A percentile compares a stretch with the other conserved stretches of the same genome.
These are phyloP conservation scores for Colletotrichum sp. DNA, from an alignment of 2,329 filamentous ascomycete genomes.

Conservation along the genomic window DNA sequence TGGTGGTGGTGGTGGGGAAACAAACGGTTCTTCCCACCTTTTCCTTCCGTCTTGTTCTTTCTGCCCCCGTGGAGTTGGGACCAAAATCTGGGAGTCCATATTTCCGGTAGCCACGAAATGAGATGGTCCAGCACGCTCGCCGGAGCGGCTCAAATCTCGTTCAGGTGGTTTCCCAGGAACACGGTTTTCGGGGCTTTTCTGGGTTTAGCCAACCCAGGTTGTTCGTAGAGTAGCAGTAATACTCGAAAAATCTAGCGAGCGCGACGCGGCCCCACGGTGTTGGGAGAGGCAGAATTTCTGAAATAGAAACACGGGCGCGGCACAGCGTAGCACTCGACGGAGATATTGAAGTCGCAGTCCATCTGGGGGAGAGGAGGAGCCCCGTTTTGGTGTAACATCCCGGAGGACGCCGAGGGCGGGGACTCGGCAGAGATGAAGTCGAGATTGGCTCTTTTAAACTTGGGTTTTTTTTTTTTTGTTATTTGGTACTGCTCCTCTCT, in stretches of 20 bases:
- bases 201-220: background rate
- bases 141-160: background rate
- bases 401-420: background rate
- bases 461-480: background rate
- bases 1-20: background rate
- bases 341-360: background rate
- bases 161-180: background rate
- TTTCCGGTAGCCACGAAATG: background rate
- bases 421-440: background rate
- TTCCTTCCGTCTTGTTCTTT: background rate
- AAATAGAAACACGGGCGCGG: background rate
- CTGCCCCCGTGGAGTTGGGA: background rate
- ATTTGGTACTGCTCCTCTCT: background rate
- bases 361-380: background rate
- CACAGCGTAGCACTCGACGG: background rate
- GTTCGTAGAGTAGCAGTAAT: background rate
- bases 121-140: background rate
- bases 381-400: background rate
- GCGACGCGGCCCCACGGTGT: background rate
- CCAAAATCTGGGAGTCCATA: background rate
- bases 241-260: background rate
- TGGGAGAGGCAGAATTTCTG: background rate
- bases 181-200: background rate
- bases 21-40: background rate
- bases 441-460: conserved; percentile 7